phyloP scores from a whole-genome alignment of 176 grass and related monocot species.

The Rhynchospora breviuscula region DNA sequence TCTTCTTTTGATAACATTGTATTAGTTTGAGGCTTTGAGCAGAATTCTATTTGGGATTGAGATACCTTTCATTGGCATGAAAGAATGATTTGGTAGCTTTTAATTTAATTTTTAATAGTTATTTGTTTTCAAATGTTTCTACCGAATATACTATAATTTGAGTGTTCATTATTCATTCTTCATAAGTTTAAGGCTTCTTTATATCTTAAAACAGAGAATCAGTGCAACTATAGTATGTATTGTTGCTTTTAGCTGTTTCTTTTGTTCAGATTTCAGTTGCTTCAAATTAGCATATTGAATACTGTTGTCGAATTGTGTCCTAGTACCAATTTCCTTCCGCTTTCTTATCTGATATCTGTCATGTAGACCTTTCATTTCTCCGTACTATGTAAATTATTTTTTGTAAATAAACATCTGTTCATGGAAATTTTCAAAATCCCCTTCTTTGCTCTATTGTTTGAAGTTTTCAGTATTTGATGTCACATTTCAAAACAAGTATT shows the following conservation, averaged over 20 bases:
- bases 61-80: neutral
- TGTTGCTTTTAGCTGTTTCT: neutral
- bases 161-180: neutral
- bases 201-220: neutral
- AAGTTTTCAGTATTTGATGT: neutral
- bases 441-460: neutral
- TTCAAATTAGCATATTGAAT: neutral
- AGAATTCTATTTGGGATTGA: neutral
- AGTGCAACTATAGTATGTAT: neutral
- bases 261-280: neutral
- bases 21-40: neutral
- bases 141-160: neutral
- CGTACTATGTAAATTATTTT: neutral
- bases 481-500: neutral
- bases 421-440: too few species aligned
- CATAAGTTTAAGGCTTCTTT: neutral
- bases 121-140: neutral
- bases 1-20: neutral
- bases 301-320: neutral
- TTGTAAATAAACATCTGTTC: neutral
- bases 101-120: neutral
- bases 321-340: too few species aligned
- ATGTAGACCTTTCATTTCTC: neutral
- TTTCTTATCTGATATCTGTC: neutral
- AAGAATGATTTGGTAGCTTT: neutral